These are phyloP conservation scores for Populus trichocarpa DNA, from an alignment of 441 rosid species.

Conservation along the genomic window DNA sequence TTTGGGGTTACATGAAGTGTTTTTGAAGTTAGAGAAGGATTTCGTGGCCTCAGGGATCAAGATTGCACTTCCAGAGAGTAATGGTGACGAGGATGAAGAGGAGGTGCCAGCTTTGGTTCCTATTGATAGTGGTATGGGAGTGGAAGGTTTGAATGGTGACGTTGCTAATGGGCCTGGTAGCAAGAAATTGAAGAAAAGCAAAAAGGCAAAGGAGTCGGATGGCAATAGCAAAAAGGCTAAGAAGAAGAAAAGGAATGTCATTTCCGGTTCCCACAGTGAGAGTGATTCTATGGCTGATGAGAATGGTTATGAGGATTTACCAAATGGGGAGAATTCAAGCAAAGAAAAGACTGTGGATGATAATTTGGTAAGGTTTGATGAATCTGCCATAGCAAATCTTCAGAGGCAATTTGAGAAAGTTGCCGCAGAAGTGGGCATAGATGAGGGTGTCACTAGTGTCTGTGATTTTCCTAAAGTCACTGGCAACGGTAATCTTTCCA, in stretches of 20 bases:
- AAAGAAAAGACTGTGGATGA: conserved; percentile 22
- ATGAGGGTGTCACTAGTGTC: conserved; percentile 37
- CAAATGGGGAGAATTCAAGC: conserved; percentile 17
- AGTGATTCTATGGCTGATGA: conserved; percentile 8
- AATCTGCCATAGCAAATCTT: conserved; percentile 72
- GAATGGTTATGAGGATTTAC: conserved; percentile 6
- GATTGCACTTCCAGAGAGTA: conserved; percentile 37
- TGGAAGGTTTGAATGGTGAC: conserved; percentile 16
- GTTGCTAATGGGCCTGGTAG: conserved; percentile 26
- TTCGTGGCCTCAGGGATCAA: conserved; percentile 37
- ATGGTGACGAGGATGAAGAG: conserved; percentile 20
- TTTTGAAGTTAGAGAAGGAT: conserved; percentile 73
- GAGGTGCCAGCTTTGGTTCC: conserved; percentile 59
- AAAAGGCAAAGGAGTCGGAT: conserved; percentile 31
- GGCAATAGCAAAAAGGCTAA: conserved; percentile 34
- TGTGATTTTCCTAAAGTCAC: conserved; percentile 39
- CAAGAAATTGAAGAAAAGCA: conserved; percentile 39
- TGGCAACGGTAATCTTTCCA: conserved; percentile 32
- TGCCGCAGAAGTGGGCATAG: conserved; percentile 62
- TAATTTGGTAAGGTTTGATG: conserved; percentile 29
- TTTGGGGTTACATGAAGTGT: conserved; percentile 59
- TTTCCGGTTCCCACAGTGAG: conserved; percentile 18
- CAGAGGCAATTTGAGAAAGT: conserved; percentile 87
- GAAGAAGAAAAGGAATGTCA: conserved; percentile 19
- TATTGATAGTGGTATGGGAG: conserved; percentile 25